Evolutionary conservation across 352 stramenopile species (phyloP).

Genomic region (Globisporangium acanthophoron): DNA sequence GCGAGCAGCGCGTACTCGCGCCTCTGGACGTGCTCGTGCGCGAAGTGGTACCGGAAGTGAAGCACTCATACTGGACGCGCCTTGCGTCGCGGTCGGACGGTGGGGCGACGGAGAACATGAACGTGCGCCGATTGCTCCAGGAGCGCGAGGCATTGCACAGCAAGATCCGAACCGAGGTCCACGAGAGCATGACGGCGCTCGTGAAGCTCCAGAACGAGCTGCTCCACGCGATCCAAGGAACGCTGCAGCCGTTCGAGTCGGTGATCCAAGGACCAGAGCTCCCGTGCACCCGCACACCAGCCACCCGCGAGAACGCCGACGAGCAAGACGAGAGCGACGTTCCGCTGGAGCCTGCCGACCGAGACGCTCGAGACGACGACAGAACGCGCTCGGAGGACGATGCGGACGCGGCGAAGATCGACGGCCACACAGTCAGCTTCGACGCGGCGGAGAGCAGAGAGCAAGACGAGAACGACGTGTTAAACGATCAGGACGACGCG

Average conservation of each 20-base stretch:
- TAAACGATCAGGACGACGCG: not conserved
- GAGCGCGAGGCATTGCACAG: slow-evolving; percentile 44
- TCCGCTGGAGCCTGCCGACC: not conserved
- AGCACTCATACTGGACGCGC: slow-evolving; percentile 73
- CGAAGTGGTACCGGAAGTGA: slow-evolving; percentile 61
- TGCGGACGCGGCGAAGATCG: not conserved
- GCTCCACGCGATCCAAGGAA: slow-evolving; percentile 27
- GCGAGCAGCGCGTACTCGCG: slow-evolving; percentile 34
- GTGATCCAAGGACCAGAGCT: not conserved
- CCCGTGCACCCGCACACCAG: not conserved
- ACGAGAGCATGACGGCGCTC: slow-evolving; percentile 45
- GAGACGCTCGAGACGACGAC: not conserved
- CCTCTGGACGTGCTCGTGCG: slow-evolving; percentile 37
- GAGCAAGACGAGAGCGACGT: not conserved
- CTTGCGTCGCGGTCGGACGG: slow-evolving; percentile 17
- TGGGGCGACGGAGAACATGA: slow-evolving; percentile 14
- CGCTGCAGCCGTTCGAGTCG: slow-evolving; percentile 28
- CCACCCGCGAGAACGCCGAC: not conserved
- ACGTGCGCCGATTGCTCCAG: slow-evolving; percentile 39
- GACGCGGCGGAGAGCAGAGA: slow-evolving; percentile 9
- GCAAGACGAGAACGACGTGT: slow-evolving; percentile 2
- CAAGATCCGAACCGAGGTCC: slow-evolving; percentile 37
- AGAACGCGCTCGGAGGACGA: not conserved
- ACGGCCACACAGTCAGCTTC: not conserved
- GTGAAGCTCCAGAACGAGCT: slow-evolving; percentile 45